A percentile compares a stretch with the other conserved stretches of the same genome.
These are phyloP conservation scores for Punica granatum DNA, from an alignment of 345 rosid species.

Conservation along the genomic window DNA sequence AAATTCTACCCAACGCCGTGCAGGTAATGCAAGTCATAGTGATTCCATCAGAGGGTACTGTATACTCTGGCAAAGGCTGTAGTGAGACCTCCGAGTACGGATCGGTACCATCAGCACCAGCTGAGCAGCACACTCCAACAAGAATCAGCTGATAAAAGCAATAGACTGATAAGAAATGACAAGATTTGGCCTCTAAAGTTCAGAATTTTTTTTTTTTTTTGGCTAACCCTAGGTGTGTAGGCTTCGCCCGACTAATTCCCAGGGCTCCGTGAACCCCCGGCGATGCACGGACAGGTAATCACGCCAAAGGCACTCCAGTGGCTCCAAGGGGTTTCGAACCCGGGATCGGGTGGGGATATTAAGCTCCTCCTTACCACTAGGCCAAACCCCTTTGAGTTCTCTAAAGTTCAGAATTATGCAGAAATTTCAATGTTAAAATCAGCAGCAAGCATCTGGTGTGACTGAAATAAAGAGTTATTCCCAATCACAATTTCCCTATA, in stretches of 20 bases:
- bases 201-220: no score
- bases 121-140: slow-evolving; percentile 91
- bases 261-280: no score
- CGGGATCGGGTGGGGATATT: no score
- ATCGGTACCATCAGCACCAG: slow-evolving; percentile 76
- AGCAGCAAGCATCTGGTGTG: neutral
- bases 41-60: slow-evolving; percentile 84
- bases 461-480: neutral
- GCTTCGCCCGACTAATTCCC: no score
- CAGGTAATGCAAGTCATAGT: slow-evolving; percentile 84
- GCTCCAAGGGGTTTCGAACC: no score
- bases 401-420: neutral
- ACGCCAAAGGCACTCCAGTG: no score
- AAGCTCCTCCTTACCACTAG: no score
- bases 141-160: slow-evolving; percentile 66
- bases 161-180: slow-evolving; percentile 13
- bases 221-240: no score
- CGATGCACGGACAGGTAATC: no score
- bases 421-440: neutral
- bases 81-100: slow-evolving; percentile 87
- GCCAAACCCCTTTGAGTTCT: no score
- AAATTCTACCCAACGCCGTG: slow-evolving; percentile 80
- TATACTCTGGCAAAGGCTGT: slow-evolving; percentile 86
- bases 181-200: slow-evolving; percentile 9
- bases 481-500: neutral